These are phyloP conservation scores for Exophiala alcalophila DNA, from an alignment of 2,329 filamentous ascomycete genomes.

Conservation along the genomic window DNA sequence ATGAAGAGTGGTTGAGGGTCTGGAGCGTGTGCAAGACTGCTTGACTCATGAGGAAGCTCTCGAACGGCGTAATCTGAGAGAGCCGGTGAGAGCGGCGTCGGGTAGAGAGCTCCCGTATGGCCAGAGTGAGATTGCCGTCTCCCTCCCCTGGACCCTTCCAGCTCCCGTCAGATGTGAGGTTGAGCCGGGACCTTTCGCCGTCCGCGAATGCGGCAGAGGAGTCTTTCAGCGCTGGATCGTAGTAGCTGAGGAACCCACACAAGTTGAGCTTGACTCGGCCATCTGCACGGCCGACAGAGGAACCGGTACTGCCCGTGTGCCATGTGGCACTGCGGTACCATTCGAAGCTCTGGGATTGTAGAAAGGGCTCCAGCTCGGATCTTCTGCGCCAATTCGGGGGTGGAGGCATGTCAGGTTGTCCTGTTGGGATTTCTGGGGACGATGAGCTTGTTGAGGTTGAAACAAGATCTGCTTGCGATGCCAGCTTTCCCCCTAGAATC, in stretches of 20 bases:
- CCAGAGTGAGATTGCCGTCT: conserved; percentile 31
- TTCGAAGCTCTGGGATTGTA: conserved; percentile 41
- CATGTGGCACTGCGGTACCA: conserved; percentile 48
- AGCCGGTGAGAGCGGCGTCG: conserved; percentile 41
- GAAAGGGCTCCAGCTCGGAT: conserved; percentile 41
- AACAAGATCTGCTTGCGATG: background rate
- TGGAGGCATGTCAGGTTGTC: conserved; percentile 34
- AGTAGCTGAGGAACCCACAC: conserved; percentile 49
- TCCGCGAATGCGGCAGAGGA: conserved; percentile 34
- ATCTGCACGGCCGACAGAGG: conserved; percentile 44
- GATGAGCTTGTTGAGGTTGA: background rate
- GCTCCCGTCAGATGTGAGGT: conserved; percentile 43
- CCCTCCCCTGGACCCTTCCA: conserved; percentile 37
- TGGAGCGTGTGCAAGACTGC: conserved; percentile 36
- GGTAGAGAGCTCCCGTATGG: conserved; percentile 38
- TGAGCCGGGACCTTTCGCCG: conserved; percentile 39
- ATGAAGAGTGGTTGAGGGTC: conserved; percentile 27
- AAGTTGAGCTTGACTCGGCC: conserved; percentile 40
- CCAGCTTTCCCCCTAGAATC: conserved; percentile 1
- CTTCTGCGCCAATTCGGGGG: conserved; percentile 40
- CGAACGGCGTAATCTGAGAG: conserved; percentile 32
- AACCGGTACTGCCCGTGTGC: conserved; percentile 43
- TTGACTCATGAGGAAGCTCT: conserved; percentile 38
- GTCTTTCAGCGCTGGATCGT: conserved; percentile 39
- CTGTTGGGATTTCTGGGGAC: conserved; percentile 5